Conservation (phyloP, 2,329 filamentous ascomycete species). For the Fusarium sacchari region DNA sequence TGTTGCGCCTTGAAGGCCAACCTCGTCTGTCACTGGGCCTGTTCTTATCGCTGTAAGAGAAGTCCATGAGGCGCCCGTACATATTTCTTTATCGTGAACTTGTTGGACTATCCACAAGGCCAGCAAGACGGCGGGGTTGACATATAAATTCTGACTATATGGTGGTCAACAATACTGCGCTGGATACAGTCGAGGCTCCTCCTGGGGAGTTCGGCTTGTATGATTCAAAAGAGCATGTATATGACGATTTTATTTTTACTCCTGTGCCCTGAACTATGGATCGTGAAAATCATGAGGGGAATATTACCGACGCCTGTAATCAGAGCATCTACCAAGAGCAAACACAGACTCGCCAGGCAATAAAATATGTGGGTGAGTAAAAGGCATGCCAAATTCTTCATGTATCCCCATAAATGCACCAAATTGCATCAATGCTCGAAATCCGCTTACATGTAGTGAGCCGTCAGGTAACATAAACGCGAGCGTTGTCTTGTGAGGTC, state of each 20-base stretch:
- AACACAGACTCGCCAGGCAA: slow-evolving; percentile 18
- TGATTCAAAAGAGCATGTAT: background rate
- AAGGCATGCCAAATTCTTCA: slow-evolving; percentile 13
- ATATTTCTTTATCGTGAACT: background rate
- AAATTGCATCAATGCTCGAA: slow-evolving; percentile 14
- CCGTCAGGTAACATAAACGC: slow-evolving; percentile 28
- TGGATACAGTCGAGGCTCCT: background rate
- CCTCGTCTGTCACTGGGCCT: background rate
- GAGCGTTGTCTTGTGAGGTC: slow-evolving; percentile 14
- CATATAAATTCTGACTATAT: background rate
- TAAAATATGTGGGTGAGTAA: background rate
- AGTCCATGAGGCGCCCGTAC: background rate
- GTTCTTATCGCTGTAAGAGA: background rate
- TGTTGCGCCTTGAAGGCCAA: background rate
- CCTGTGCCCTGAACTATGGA: slow-evolving; percentile 8
- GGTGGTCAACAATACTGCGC: background rate
- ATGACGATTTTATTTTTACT: slow-evolving; percentile 8
- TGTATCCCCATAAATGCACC: slow-evolving; percentile 28
- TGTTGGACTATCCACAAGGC: background rate
- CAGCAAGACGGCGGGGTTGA: background rate
- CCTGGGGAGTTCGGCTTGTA: background rate
- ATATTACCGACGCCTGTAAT: slow-evolving; percentile 22
- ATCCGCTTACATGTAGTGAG: slow-evolving; percentile 11
- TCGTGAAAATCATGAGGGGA: slow-evolving; percentile 26
- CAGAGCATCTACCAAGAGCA: slow-evolving; percentile 20